Evolutionary conservation across 2,329 filamentous ascomycete genomes (phyloP).

Genomic region (Colletotrichum orbiculare): DNA sequence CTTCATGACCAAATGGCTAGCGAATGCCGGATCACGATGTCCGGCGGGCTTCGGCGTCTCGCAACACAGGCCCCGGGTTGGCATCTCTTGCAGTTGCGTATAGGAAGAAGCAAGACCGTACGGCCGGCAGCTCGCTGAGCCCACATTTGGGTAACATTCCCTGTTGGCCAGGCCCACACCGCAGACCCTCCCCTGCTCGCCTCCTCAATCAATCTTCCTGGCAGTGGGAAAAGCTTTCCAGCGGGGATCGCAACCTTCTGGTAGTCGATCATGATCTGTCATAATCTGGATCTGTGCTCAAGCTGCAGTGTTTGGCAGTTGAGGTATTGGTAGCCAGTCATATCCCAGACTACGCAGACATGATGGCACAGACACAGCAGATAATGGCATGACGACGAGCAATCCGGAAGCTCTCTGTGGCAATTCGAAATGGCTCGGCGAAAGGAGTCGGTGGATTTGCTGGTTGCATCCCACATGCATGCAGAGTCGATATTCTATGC

Average conservation of each 20-base stretch:
- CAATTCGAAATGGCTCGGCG: not conserved
- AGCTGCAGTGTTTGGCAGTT: slow-evolving; percentile 10
- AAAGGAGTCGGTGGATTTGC: no score
- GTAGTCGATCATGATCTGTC: slow-evolving; percentile 38
- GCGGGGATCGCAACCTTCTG: slow-evolving; percentile 18
- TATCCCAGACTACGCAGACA: not conserved
- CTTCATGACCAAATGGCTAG: slow-evolving; percentile 4
- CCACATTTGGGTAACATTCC: slow-evolving; percentile 23
- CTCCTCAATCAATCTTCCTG: slow-evolving; percentile 15
- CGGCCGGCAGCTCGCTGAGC: slow-evolving; percentile 31
- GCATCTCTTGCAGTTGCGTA: not conserved
- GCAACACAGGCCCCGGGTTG: slow-evolving; percentile 9
- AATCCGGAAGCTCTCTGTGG: not conserved
- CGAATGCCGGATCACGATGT: slow-evolving; percentile 20
- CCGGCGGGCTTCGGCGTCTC: slow-evolving; percentile 17
- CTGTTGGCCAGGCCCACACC: slow-evolving; percentile 22
- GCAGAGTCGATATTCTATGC: no score
- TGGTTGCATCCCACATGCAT: no score
- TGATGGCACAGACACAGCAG: not conserved
- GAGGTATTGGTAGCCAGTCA: not conserved
- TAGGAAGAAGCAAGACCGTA: slow-evolving; percentile 29
- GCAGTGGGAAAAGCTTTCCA: slow-evolving; percentile 22
- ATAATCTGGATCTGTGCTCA: slow-evolving; percentile 35
- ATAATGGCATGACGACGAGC: not conserved
- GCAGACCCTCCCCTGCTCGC: slow-evolving; percentile 18